These are phyloP conservation scores for Phoma sp. DNA, from an alignment of 2,329 filamentous ascomycete genomes.

Conservation along the genomic window DNA sequence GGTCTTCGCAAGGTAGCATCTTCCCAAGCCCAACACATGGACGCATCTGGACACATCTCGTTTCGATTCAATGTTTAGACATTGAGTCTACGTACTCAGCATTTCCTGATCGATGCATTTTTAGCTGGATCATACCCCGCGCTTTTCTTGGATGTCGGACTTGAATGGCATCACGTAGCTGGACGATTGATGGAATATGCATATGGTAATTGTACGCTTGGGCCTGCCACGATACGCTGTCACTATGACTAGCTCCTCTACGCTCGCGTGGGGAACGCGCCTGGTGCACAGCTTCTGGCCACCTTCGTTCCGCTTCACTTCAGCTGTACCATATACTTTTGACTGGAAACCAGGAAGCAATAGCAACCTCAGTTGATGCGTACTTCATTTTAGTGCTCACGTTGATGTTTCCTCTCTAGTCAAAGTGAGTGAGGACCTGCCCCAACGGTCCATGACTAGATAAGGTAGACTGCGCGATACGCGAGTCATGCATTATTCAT, in stretches of 20 bases:
- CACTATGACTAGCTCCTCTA: not conserved
- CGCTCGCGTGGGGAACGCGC: not conserved
- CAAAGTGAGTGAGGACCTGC: not conserved
- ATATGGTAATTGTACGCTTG: constrained; percentile 14
- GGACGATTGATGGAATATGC: constrained; percentile 18
- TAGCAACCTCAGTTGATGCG: not conserved
- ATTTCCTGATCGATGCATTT: constrained; percentile 16
- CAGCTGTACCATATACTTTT: constrained; percentile 14
- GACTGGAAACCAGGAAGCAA: not conserved
- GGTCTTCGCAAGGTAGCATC: constrained; percentile 66
- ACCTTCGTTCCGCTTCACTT: constrained; percentile 4
- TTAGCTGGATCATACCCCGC: constrained; percentile 20
- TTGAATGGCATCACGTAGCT: constrained; percentile 17
- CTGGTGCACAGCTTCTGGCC: constrained; percentile 8
- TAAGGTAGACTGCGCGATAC: constrained; percentile 11
- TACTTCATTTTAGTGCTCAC: not conserved
- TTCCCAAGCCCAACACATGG: not conserved
- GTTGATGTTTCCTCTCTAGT: not conserved
- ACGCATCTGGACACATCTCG: not conserved
- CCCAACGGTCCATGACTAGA: not conserved
- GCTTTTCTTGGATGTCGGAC: constrained; percentile 7
- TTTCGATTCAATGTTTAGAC: not conserved
- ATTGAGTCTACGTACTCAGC: not conserved
- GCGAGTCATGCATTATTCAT: constrained; percentile 39
- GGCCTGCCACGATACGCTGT: not conserved